Conservation (phyloP, 192 early-diverging fungal species). For the Bifiguratus adelaidae region DNA sequence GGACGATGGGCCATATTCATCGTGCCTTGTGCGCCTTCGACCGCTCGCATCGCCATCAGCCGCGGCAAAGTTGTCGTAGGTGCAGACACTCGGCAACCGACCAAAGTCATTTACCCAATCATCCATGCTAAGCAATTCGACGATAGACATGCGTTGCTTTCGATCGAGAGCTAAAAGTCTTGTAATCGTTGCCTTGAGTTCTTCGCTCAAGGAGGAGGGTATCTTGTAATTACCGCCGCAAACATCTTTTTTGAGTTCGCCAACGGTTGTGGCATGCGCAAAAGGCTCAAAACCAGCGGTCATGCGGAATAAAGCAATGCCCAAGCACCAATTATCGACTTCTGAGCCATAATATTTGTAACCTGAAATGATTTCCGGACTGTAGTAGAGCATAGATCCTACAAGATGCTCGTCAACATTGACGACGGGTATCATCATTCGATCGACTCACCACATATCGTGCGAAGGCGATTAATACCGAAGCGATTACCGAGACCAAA, state of each 20-base stretch:
- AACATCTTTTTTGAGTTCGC: constrained; percentile 37
- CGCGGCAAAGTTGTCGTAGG: no score
- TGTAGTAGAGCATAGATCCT: constrained; percentile 79
- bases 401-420: constrained; percentile 26
- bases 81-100: no score
- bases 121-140: constrained; percentile 25
- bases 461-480: constrained; percentile 55
- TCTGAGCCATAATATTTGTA: constrained; percentile 89
- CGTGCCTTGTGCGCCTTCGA: no score
- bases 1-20: no score
- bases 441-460: constrained; percentile 70
- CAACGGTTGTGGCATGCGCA: constrained; percentile 30
- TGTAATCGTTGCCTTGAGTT: constrained; percentile 24
- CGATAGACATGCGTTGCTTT: constrained; percentile 20
- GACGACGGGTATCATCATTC: neutral
- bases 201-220: constrained; percentile 24
- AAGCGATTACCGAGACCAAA: constrained; percentile 87
- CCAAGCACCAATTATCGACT: constrained; percentile 93
- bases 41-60: no score
- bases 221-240: constrained; percentile 22
- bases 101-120: constrained; percentile 31
- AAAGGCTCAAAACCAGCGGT: constrained; percentile 43
- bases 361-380: constrained; percentile 86
- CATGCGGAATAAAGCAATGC: constrained; percentile 84
- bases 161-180: constrained; percentile 33